Percentiles rank a stretch among this genome's conserved stretches.
Conservation (phyloP, 2,329 filamentous ascomycete genomes). For the Pochonia chlamydosporia region DNA sequence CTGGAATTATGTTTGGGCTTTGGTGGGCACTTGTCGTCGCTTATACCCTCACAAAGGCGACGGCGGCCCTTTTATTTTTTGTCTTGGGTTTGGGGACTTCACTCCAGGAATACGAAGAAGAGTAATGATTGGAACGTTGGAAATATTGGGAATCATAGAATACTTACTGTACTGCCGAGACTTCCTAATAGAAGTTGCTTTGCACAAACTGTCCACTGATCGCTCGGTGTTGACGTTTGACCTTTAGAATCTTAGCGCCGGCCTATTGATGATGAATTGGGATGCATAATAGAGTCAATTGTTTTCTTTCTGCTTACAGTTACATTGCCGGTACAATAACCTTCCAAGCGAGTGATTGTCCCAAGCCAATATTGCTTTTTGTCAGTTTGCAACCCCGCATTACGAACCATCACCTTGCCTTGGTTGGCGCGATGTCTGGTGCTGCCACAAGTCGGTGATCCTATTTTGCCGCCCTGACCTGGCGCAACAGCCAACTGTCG, state of each 20-base stretch:
- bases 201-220: constrained; percentile 9
- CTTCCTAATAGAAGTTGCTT: constrained; percentile 7
- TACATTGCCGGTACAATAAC: no score
- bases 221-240: constrained; percentile 9
- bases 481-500: no score
- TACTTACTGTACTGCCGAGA: background rate
- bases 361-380: no score
- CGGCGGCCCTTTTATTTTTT: background rate
- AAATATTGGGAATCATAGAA: constrained; percentile 1
- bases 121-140: constrained; percentile 7
- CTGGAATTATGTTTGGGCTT: background rate
- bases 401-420: no score
- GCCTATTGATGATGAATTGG: background rate
- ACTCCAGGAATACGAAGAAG: constrained; percentile 5
- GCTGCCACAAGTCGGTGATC: no score
- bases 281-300: background rate
- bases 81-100: no score
- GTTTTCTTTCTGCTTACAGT: no score
- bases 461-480: background rate
- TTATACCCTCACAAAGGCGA: background rate
- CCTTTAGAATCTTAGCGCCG: no score
- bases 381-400: no score
- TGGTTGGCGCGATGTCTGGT: no score
- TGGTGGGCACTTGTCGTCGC: background rate
- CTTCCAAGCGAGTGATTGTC: no score